These are phyloP conservation scores for Hyphopichia fennica DNA, from an alignment of 1,139 yeast species.

Conservation along the genomic window DNA sequence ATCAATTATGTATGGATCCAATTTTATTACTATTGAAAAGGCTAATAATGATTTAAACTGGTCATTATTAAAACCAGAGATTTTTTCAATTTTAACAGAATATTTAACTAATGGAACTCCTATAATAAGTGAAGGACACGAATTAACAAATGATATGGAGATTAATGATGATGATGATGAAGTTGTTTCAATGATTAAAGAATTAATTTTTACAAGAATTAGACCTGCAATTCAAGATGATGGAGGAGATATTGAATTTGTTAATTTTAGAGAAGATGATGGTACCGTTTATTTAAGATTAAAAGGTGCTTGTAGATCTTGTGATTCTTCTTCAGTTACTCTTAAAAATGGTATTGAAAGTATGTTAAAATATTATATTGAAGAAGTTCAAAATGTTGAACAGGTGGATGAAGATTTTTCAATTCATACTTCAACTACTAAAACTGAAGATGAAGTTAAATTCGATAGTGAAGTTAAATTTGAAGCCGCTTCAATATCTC, in stretches of 20 bases:
- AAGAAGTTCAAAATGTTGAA: conserved; percentile 69
- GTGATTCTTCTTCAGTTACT: conserved; percentile 75
- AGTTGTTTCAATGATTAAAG: conserved; percentile 88
- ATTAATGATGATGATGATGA: conserved; percentile 66
- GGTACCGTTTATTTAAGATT: conserved; percentile 68
- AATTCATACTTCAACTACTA: conserved; percentile 16
- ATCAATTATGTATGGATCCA: conserved; percentile 54
- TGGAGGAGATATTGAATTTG: conserved; percentile 81
- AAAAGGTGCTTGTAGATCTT: conserved; percentile 79
- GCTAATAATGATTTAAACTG: conserved; percentile 53
- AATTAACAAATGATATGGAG: conserved; percentile 35
- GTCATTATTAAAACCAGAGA: conserved; percentile 85
- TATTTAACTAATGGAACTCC: conserved; percentile 76
- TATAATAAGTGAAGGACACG: conserved; percentile 39
- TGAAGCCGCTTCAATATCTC: conserved; percentile 26
- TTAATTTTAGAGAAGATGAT: conserved; percentile 57
- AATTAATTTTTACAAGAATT: conserved; percentile 87
- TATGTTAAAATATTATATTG: conserved; percentile 78
- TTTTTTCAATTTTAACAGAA: conserved; percentile 81
- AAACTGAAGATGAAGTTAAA: conserved; percentile 48
- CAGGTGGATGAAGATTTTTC: conserved; percentile 47
- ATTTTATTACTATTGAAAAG: conserved; percentile 85
- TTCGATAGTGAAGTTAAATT: conserved; percentile 12
- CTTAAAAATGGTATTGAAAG: conserved; percentile 79
- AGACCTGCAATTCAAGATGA: conserved; percentile 92